Percentiles rank a stretch among this genome's conserved stretches.
Evolutionary conservation across 345 rosid genomes (phyloP).

Genomic region (Lepidium africanum): DNA sequence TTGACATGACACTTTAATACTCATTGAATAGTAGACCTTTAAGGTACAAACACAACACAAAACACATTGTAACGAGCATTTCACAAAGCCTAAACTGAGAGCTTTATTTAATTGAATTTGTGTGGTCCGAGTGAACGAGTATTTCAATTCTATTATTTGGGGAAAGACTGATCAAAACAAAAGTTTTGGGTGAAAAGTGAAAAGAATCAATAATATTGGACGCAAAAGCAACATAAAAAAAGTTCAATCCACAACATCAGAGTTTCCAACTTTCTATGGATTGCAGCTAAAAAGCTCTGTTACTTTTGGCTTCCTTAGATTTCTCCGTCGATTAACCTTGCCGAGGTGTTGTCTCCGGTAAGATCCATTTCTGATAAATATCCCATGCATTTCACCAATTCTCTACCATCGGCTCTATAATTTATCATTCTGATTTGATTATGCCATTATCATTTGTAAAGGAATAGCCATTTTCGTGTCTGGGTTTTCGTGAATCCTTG

Average conservation of each 20-base stretch:
- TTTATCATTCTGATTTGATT: background rate
- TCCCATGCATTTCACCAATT: background rate
- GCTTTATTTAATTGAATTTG: background rate
- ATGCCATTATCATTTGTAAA: background rate
- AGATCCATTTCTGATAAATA: background rate
- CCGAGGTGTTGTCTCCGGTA: constrained; percentile 1
- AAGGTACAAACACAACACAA: background rate
- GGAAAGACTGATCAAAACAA: background rate
- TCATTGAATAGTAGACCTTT: background rate
- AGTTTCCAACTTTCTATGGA: background rate
- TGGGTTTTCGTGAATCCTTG: background rate
- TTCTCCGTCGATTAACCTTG: constrained; percentile 14
- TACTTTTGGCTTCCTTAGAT: background rate
- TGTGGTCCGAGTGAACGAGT: background rate
- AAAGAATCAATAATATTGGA: background rate
- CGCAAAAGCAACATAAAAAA: constrained; percentile 3
- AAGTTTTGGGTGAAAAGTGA: background rate
- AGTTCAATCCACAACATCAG: background rate
- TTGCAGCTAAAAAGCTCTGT: background rate
- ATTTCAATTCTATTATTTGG: background rate
- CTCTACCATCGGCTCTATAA: background rate
- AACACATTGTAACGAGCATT: background rate
- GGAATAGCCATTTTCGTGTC: background rate
- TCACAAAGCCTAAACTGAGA: background rate
- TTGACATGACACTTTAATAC: no score